Evolutionary conservation across 2,329 filamentous ascomycete genomes (phyloP).

Genomic region (Trichoderma citrinoviride): DNA sequence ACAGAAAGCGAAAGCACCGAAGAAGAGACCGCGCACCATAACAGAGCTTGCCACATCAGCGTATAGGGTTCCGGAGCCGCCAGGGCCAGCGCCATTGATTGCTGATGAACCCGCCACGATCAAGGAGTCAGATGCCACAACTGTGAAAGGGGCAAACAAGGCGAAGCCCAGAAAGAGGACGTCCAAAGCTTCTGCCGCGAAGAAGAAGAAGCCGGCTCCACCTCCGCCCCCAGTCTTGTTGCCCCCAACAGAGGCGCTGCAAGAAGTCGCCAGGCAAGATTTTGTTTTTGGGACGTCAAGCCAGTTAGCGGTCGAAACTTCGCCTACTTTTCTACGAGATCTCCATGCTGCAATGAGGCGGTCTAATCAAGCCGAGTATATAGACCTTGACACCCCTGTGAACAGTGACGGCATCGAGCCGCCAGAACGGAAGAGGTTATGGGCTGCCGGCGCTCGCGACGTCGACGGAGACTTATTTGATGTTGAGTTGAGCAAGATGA

Average conservation of each 20-base stretch:
- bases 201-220: slow-evolving; percentile 42
- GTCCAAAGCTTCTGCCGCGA: slow-evolving; percentile 40
- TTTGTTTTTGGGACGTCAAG: slow-evolving; percentile 86
- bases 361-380: slow-evolving; percentile 49
- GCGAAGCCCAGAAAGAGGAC: slow-evolving; percentile 35
- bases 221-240: slow-evolving; percentile 54
- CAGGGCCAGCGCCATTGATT: slow-evolving; percentile 31
- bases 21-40: slow-evolving; percentile 73
- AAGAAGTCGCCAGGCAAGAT: slow-evolving; percentile 65
- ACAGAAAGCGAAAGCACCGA: slow-evolving; percentile 55
- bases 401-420: slow-evolving; percentile 41
- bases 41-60: slow-evolving; percentile 74
- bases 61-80: slow-evolving; percentile 47
- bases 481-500: slow-evolving; percentile 59
- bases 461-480: slow-evolving; percentile 62
- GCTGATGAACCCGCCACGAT: slow-evolving; percentile 44
- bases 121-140: slow-evolving; percentile 5
- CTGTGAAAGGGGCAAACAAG: slow-evolving; percentile 33
- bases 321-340: slow-evolving; percentile 62
- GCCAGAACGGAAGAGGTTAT: slow-evolving; percentile 50
- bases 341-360: slow-evolving; percentile 60
- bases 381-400: slow-evolving; percentile 41
- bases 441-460: slow-evolving; percentile 69
- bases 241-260: slow-evolving; percentile 66
- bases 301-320: slow-evolving; percentile 72